Conservation (phyloP, 1,284 basidiomycete species). For the Ustilago cynodontis region DNA sequence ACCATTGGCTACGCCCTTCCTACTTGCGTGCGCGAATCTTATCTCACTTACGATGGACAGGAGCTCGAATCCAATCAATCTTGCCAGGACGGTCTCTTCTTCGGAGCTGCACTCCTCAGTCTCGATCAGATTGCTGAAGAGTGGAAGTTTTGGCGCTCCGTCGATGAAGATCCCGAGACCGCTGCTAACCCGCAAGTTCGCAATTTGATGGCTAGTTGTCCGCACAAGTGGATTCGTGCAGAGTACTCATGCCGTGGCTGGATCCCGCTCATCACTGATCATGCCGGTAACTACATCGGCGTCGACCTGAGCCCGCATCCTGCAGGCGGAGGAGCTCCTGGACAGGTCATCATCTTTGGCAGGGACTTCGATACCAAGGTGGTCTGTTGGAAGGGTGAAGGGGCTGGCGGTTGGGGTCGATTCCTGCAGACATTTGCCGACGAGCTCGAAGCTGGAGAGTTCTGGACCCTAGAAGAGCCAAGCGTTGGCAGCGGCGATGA, state of each 20-base stretch:
- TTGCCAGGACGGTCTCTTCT: constrained; percentile 68
- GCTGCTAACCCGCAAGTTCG: constrained; percentile 61
- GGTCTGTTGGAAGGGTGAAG: constrained; percentile 80
- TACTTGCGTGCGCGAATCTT: constrained; percentile 64
- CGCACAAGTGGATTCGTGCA: constrained; percentile 87
- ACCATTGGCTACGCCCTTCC: constrained; percentile 63
- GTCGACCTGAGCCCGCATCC: constrained; percentile 87
- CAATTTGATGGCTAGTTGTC: constrained; percentile 83
- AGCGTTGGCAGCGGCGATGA: constrained; percentile 54
- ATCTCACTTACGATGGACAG: constrained; percentile 65
- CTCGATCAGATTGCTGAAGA: constrained; percentile 63
- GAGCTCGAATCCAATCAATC: constrained; percentile 65
- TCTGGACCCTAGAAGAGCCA: constrained; percentile 59
- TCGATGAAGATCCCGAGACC: constrained; percentile 65
- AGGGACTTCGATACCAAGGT: constrained; percentile 98
- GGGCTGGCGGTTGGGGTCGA: constrained; percentile 90
- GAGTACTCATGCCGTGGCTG: constrained; percentile 94
- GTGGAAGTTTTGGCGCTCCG: constrained; percentile 67
- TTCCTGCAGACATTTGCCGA: constrained; percentile 94
- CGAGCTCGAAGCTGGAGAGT: constrained; percentile 87
- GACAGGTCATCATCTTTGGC: constrained; percentile 97
- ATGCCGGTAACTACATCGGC: constrained; percentile 95
- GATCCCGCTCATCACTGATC: constrained; percentile 94
- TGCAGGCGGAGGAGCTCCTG: constrained; percentile 75
- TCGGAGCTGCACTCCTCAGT: constrained; percentile 64